Evolutionary conservation across 2,329 filamentous ascomycete genomes (phyloP).

Genomic region (Fusarium robinianum): DNA sequence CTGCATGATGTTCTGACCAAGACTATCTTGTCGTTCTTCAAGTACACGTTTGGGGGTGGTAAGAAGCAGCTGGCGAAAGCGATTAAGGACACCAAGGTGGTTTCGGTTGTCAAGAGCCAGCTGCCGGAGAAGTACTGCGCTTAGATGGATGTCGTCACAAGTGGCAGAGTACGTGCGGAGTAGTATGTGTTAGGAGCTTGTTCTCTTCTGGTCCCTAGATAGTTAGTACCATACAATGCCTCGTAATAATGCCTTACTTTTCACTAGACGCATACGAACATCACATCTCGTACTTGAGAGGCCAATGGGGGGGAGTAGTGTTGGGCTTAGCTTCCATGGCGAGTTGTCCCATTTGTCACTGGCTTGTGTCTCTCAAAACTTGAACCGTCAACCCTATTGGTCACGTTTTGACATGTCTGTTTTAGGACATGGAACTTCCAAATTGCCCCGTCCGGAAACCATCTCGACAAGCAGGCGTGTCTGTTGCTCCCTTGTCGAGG

Average conservation of each 20-base stretch:
- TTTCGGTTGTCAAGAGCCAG: slow-evolving; percentile 25
- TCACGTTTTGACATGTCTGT: slow-evolving; percentile 24
- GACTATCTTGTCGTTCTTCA: slow-evolving; percentile 30
- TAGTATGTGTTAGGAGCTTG: too few relatives aligned
- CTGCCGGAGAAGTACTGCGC: slow-evolving; percentile 6
- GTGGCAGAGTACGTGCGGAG: too few relatives aligned
- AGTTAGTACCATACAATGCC: too few relatives aligned
- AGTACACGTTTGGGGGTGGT: slow-evolving; percentile 19
- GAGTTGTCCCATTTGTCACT: slow-evolving; percentile 29
- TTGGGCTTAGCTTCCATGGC: too few relatives aligned
- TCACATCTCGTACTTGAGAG: too few relatives aligned
- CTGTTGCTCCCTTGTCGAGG: slow-evolving; percentile 8
- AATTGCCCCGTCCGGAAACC: slow-evolving; percentile 16
- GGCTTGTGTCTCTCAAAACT: slow-evolving; percentile 14
- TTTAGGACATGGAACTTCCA: not conserved
- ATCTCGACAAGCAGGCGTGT: slow-evolving; percentile 16
- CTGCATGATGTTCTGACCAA: slow-evolving; percentile 30
- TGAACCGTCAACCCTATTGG: slow-evolving; percentile 21
- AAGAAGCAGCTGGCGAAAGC: slow-evolving; percentile 11
- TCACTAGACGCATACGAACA: too few relatives aligned
- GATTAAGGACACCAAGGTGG: slow-evolving; percentile 9
- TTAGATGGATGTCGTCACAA: too few relatives aligned
- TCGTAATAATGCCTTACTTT: too few relatives aligned
- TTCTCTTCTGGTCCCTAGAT: too few relatives aligned
- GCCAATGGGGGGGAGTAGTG: too few relatives aligned